Conservation (phyloP, 2,329 filamentous ascomycete genomes). For the Colletotrichum godetiae region DNA sequence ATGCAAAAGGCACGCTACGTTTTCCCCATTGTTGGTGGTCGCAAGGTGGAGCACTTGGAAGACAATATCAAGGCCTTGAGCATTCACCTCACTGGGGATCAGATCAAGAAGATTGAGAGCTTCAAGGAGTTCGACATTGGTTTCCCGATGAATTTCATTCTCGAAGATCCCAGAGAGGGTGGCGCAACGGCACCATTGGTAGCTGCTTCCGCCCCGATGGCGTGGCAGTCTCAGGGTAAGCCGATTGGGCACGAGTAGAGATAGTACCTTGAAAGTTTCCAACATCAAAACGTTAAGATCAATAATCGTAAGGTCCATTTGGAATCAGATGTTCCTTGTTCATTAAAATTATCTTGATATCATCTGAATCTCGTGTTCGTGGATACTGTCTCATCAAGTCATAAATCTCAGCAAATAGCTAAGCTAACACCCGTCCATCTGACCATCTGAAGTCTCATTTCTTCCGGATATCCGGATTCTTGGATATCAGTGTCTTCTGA, state of each 20-base stretch:
- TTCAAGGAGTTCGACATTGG: conserved; percentile 65
- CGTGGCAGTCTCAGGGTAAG: conserved; percentile 28
- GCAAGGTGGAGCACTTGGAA: conserved; percentile 63
- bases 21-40: conserved; percentile 63
- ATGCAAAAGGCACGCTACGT: conserved; percentile 63
- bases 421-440: background rate
- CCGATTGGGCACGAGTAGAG: conserved; percentile 21
- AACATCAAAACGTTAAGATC: background rate
- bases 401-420: background rate
- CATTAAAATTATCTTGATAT: background rate
- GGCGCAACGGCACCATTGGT: conserved; percentile 15
- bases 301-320: background rate
- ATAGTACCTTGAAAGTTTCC: background rate
- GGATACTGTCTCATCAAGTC: background rate
- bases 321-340: background rate
- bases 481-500: conserved; percentile 1
- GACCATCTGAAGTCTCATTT: background rate
- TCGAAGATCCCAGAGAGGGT: conserved; percentile 40
- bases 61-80: conserved; percentile 67
- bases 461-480: background rate
- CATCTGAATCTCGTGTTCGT: background rate
- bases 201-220: conserved; percentile 26
- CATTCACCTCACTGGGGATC: conserved; percentile 60
- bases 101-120: conserved; percentile 65
- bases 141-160: conserved; percentile 61